These are phyloP conservation scores for Sclerotinia sclerotiorum DNA, from an alignment of 2,329 filamentous ascomycete genomes.

Conservation along the genomic window DNA sequence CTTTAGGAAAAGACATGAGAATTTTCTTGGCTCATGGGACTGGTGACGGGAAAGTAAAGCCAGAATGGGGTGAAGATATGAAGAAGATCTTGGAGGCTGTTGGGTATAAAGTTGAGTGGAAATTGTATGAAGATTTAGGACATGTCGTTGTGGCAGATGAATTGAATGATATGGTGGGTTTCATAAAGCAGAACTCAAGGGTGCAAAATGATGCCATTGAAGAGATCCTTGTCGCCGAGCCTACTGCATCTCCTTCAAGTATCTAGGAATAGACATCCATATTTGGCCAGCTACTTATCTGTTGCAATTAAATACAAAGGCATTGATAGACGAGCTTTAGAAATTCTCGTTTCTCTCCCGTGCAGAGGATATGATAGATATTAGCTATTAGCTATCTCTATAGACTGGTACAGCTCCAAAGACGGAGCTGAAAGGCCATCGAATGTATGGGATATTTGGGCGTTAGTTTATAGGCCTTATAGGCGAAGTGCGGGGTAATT, in stretches of 20 bases:
- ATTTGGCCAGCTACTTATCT: neutral
- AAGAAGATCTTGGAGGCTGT: neutral
- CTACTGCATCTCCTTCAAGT: neutral
- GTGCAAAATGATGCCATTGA: too few relatives aligned
- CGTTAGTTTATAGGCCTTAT: neutral
- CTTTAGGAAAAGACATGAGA: neutral
- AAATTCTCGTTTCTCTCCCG: neutral
- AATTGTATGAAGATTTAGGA: conserved; percentile 1
- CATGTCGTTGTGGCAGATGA: neutral
- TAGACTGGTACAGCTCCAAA: too few relatives aligned
- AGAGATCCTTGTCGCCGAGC: neutral
- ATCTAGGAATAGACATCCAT: too few relatives aligned
- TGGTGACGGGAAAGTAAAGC: conserved; percentile 32
- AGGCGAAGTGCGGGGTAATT: neutral
- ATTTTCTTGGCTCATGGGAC: conserved; percentile 31
- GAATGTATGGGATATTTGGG: neutral
- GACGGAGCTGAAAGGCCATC: too few relatives aligned
- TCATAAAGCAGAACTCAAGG: neutral
- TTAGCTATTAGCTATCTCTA: neutral
- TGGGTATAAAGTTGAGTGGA: conserved; percentile 14
- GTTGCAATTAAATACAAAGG: neutral
- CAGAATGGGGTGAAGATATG: conserved; percentile 32
- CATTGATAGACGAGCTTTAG: neutral
- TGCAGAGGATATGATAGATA: neutral
- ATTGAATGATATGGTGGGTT: neutral